Evolutionary conservation across 2,329 filamentous ascomycete species (phyloP).

Genomic region (Sporothrix inflata): DNA sequence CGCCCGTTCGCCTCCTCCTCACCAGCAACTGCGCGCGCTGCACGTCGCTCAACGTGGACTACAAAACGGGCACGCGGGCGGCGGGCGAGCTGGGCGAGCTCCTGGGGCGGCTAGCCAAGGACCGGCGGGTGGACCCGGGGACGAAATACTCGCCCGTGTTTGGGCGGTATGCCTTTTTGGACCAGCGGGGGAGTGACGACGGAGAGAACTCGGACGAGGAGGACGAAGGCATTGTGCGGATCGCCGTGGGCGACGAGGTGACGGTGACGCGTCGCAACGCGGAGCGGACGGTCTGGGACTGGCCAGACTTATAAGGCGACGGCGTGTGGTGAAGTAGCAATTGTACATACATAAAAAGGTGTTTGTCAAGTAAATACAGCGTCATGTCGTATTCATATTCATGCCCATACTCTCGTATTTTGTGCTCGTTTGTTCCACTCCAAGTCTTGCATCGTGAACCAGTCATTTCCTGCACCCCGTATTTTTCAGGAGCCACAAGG

Average conservation of each 20-base stretch:
- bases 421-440: background rate
- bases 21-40: slow-evolving; percentile 74
- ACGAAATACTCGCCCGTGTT: slow-evolving; percentile 71
- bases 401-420: background rate
- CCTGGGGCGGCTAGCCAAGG: slow-evolving; percentile 70
- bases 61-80: slow-evolving; percentile 62
- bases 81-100: slow-evolving; percentile 61
- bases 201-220: slow-evolving; percentile 33
- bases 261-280: slow-evolving; percentile 53
- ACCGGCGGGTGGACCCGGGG: slow-evolving; percentile 71
- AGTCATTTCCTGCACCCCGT: no score
- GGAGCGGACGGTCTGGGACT: slow-evolving; percentile 59
- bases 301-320: slow-evolving; percentile 41
- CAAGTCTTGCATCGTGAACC: background rate
- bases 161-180: slow-evolving; percentile 70
- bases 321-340: background rate
- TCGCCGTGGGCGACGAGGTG: slow-evolving; percentile 56
- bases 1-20: slow-evolving; percentile 51
- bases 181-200: slow-evolving; percentile 33
- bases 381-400: background rate
- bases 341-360: no score
- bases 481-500: no score
- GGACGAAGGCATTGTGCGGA: slow-evolving; percentile 34
- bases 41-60: slow-evolving; percentile 72
- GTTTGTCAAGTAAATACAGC: background rate